Evolutionary conservation across 2,329 filamentous ascomycete species (phyloP).

Genomic region (Tolypocladium guangdongense): DNA sequence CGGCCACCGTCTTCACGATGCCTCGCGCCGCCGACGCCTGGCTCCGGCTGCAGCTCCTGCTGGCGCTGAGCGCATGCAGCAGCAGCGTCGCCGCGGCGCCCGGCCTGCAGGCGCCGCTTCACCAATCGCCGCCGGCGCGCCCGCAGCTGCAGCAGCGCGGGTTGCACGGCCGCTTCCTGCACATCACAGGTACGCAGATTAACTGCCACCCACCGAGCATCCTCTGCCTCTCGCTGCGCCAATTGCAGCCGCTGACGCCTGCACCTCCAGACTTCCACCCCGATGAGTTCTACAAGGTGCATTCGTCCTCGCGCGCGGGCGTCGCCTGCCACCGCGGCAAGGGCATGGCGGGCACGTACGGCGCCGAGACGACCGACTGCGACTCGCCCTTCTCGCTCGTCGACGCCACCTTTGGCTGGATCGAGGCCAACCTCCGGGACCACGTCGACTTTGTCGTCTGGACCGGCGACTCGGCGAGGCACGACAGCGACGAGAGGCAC

Average conservation of each 20-base stretch:
- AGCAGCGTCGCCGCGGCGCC: background rate
- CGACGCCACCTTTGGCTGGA: constrained; percentile 86
- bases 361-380: constrained; percentile 79
- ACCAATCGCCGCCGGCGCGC: background rate
- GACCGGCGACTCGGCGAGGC: constrained; percentile 83
- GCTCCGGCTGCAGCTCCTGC: background rate
- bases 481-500: constrained; percentile 74
- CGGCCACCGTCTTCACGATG: background rate
- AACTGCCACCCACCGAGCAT: background rate
- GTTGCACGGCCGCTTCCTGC: constrained; percentile 68
- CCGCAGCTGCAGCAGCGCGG: constrained; percentile 21
- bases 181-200: constrained; percentile 61
- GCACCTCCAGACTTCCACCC: constrained; percentile 68
- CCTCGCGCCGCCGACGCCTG: background rate
- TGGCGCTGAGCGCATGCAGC: background rate
- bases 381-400: constrained; percentile 73
- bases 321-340: constrained; percentile 69
- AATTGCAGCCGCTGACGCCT: background rate
- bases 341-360: constrained; percentile 70
- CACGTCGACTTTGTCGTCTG: constrained; percentile 82
- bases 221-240: background rate
- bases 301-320: constrained; percentile 58
- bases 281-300: constrained; percentile 74
- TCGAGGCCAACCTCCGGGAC: constrained; percentile 65
- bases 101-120: constrained; percentile 2